These are phyloP conservation scores for Podaxis rugospora DNA, from an alignment of 768 basidiomycete species.

Conservation along the genomic window DNA sequence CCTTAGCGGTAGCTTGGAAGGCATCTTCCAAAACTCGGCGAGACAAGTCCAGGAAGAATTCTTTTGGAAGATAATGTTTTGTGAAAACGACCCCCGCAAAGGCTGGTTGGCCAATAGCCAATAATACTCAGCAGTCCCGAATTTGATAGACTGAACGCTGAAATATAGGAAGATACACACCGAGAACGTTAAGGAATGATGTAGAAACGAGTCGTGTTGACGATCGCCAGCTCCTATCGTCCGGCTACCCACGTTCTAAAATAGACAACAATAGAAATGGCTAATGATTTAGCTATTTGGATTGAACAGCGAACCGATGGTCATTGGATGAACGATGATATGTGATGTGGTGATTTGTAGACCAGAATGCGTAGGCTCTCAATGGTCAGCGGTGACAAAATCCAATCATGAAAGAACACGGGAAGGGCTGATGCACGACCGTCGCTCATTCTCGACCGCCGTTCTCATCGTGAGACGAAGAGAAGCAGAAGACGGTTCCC, in stretches of 20 bases:
- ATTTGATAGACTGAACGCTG: background rate
- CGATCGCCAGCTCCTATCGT: conserved; percentile 65
- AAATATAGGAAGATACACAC: conserved; percentile 29
- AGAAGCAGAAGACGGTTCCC: background rate
- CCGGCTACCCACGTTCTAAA: conserved; percentile 25
- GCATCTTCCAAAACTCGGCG: conserved; percentile 48
- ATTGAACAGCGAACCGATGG: too few species aligned
- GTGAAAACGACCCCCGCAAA: conserved; percentile 56
- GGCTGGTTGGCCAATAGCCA: conserved; percentile 56
- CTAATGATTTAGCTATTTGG: too few species aligned
- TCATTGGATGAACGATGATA: too few species aligned
- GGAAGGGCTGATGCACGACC: too few species aligned
- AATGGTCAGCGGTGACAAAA: too few species aligned
- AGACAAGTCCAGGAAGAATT: conserved; percentile 46
- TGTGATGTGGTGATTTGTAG: too few species aligned
- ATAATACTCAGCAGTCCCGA: conserved; percentile 27
- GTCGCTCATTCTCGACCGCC: too few species aligned
- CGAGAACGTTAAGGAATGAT: conserved; percentile 60
- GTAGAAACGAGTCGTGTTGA: conserved; percentile 65
- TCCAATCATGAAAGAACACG: too few species aligned
- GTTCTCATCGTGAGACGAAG: background rate
- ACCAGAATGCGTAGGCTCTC: too few species aligned
- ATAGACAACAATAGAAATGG: too few species aligned
- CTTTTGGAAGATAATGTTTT: conserved; percentile 64
- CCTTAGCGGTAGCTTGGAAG: conserved; percentile 53